These are phyloP conservation scores for Olyra latifolia DNA, from an alignment of 176 grass and related monocot genomes.

Conservation along the genomic window DNA sequence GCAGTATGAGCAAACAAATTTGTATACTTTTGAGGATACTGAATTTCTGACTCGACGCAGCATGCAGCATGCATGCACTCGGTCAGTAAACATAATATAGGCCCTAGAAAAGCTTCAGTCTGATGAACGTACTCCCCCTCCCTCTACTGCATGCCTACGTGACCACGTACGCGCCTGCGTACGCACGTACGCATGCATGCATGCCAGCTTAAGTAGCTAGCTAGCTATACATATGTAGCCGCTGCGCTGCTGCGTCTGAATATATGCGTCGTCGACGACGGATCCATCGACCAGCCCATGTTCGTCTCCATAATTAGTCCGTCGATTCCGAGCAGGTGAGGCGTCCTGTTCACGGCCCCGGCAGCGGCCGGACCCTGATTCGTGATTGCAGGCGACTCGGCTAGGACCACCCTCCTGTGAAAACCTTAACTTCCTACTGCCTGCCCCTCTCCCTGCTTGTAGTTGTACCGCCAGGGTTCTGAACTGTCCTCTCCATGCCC, in stretches of 20 bases:
- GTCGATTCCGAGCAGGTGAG: slow-evolving; percentile 31
- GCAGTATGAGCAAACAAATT: slow-evolving; percentile 40
- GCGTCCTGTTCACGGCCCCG: slow-evolving; percentile 37
- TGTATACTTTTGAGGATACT: slow-evolving; percentile 45
- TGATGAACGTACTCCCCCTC: not conserved
- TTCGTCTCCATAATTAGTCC: slow-evolving; percentile 33
- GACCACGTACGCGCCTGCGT: not conserved
- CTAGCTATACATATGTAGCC: too few species aligned
- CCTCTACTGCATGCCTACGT: not conserved
- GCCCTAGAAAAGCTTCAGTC: slow-evolving; percentile 23
- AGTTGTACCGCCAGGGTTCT: slow-evolving; percentile 23
- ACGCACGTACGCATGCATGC: not conserved
- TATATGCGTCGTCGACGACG: not conserved
- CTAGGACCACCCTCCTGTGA: slow-evolving; percentile 26
- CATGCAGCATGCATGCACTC: not conserved
- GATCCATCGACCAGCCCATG: slow-evolving; percentile 45
- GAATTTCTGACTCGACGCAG: slow-evolving; percentile 36
- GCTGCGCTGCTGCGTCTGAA: not conserved
- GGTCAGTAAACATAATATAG: not conserved
- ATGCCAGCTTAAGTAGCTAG: too few species aligned
- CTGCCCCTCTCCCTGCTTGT: not conserved
- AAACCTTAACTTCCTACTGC: slow-evolving; percentile 47
- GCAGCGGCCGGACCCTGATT: slow-evolving; percentile 31
- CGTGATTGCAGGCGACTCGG: slow-evolving; percentile 18
- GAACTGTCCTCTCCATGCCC: slow-evolving; percentile 45